Evolutionary conservation across 352 stramenopile genomes (phyloP), one percentile per base, ranked within the genome.

Genomic region (Globisporangium parvum): DNA sequence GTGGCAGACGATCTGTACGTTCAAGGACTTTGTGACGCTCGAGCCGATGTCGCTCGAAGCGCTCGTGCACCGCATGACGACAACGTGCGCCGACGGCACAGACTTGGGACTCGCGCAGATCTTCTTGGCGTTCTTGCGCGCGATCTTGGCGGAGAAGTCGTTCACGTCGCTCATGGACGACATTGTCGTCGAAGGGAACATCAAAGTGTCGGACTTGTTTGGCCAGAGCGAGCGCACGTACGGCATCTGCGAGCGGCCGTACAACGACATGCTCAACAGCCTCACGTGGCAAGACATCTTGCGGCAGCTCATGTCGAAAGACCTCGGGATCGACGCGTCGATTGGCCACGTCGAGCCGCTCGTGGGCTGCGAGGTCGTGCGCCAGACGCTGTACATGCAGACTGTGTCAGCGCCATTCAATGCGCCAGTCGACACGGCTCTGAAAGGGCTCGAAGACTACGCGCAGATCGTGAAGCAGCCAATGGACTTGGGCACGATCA

Each of bases 401-500:
- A 81, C 77, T 5, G 87, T 87, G 24, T 91, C 84, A 31, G 62
- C 67, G 10, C 79, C 84, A 8, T 96, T 96, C 60, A 87, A 92
- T 24, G 56, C 71, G 28, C 89, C 89, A 4, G 89, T 97, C 14
- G 85, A 96, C 52, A 85, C 67, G 40, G 73, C 71, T 24, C 40
- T 75, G 8, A 85, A 96, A 53, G 85, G 85, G 3, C 63, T 97
- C 2, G 73, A 91, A 63, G 88, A 96, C 61, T 97, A 97, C 49
- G 53, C 73, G 8, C 68, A 93, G 35, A 63, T 93, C 42, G 70
- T 97, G 21, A 96, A 95, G 61, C 73, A 75, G 23, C 90, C 90
- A 20, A 97, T 97, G 85, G 90, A 97, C 73, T 59, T 97, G 17
- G 82, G 86, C 8, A 96, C 88, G 15, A 88, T 97, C 37, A 87